Conservation (phyloP, 306 rosid species). For the Pyrus bretschneideri region DNA sequence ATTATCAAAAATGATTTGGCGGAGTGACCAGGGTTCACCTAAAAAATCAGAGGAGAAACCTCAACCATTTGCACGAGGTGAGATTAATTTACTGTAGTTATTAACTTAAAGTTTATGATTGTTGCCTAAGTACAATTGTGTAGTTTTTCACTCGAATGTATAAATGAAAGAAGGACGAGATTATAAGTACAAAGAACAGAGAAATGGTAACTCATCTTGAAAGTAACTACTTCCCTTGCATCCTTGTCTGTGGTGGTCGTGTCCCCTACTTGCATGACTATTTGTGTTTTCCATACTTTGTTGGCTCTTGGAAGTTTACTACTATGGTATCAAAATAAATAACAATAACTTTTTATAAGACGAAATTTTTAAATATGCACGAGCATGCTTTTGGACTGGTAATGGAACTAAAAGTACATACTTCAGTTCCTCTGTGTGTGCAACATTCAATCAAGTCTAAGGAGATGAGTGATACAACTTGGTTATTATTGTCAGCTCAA, state of each 20-base stretch:
- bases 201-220: background rate
- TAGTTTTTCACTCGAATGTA: background rate
- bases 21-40: conserved; percentile 56
- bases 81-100: conserved; percentile 6
- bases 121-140: background rate
- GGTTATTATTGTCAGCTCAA: background rate
- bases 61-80: conserved; percentile 86
- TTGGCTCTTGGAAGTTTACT: background rate
- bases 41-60: conserved; percentile 55
- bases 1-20: conserved; percentile 84
- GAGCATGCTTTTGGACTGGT: background rate
- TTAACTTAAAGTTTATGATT: background rate
- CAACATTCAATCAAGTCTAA: background rate
- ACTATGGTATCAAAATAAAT: background rate
- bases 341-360: background rate
- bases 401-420: background rate
- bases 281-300: background rate
- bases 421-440: too few species aligned
- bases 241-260: background rate
- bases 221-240: background rate
- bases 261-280: background rate
- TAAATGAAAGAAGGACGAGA: background rate
- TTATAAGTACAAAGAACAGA: background rate
- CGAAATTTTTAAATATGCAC: background rate
- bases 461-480: background rate